A percentile compares a stretch with the other conserved stretches of the same genome.
These are phyloP conservation scores for Penicillium psychrosexuale DNA, from an alignment of 2,329 filamentous ascomycete genomes.

Conservation along the genomic window DNA sequence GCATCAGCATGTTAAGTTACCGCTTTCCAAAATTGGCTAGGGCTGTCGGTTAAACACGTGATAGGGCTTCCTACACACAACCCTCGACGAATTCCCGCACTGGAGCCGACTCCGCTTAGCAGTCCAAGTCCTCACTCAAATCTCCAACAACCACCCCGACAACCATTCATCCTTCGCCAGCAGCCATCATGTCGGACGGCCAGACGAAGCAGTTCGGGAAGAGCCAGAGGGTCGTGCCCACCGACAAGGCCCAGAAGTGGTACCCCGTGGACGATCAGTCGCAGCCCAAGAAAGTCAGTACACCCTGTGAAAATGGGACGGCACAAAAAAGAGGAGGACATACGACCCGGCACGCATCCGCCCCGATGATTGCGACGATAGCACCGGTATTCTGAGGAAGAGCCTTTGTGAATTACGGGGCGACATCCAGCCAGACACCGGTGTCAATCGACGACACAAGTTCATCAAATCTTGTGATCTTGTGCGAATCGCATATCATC, in stretches of 20 bases:
- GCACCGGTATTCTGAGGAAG: conserved; percentile 22
- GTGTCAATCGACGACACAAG: conserved; percentile 19
- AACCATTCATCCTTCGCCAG: conserved; percentile 44
- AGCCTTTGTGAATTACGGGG: conserved; percentile 12
- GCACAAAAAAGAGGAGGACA: conserved; percentile 20
- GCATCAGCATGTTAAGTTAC: conserved; percentile 1
- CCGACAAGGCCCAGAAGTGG: conserved; percentile 97
- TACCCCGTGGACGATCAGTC: conserved; percentile 93
- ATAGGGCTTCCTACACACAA: conserved; percentile 42
- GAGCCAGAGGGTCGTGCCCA: conserved; percentile 85
- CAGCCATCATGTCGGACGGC: conserved; percentile 56
- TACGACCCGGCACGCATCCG: conserved; percentile 22
- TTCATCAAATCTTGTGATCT: conserved; percentile 3
- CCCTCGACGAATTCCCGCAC: conserved; percentile 42
- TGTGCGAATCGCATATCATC: conserved; percentile 11
- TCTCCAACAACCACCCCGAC: conserved; percentile 44
- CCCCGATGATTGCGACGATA: conserved; percentile 33
- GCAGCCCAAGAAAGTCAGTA: conserved; percentile 90
- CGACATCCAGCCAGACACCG: conserved; percentile 18
- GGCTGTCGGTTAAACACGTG: conserved; percentile 25
- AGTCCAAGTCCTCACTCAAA: conserved; percentile 40
- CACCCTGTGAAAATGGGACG: conserved; percentile 22
- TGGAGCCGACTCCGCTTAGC: conserved; percentile 37
- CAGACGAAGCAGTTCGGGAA: conserved; percentile 96
- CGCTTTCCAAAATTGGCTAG: conserved; percentile 10